A percentile compares a stretch with the other conserved stretches of the same genome.
phyloP scores from a whole-genome alignment of 2,329 filamentous ascomycete genomes.

The Cladosporium colombiae region DNA sequence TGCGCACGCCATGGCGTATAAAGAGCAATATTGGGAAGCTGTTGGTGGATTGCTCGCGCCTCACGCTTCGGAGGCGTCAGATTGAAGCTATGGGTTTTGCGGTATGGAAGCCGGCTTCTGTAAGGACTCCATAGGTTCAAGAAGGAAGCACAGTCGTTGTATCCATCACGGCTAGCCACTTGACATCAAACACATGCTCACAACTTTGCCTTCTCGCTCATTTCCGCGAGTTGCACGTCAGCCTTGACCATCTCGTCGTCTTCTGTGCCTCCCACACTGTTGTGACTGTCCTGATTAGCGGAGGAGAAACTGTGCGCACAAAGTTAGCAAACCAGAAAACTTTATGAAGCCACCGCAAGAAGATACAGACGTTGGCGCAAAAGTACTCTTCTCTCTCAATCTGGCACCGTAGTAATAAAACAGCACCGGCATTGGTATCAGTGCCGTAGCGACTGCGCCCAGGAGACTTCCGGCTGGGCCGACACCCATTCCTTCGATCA shows the following conservation, averaged over 20 bases:
- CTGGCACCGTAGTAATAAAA: slow-evolving; percentile 48
- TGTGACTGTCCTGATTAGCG: slow-evolving; percentile 13
- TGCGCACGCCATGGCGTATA: slow-evolving; percentile 40
- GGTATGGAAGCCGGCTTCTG: neutral
- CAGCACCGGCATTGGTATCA: slow-evolving; percentile 47
- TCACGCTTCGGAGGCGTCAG: neutral
- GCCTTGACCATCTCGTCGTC: neutral
- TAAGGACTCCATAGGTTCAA: neutral
- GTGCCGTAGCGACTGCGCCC: slow-evolving; percentile 44
- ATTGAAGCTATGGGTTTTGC: neutral
- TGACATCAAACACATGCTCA: neutral
- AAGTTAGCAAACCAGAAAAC: neutral
- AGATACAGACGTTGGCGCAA: slow-evolving; percentile 40
- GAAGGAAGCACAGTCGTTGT: neutral
- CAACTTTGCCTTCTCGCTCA: neutral
- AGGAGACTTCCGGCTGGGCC: slow-evolving; percentile 50
- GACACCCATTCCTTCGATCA: slow-evolving; percentile 46
- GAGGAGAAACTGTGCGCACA: neutral
- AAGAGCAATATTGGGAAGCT: slow-evolving; percentile 16
- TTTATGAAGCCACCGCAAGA: neutral
- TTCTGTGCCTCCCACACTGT: neutral
- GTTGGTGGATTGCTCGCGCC: neutral
- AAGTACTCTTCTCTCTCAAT: slow-evolving; percentile 46
- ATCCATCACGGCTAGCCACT: neutral
- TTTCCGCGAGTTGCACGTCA: neutral